Evolutionary conservation across 2,329 filamentous ascomycete genomes (phyloP).

Genomic region (Graphilbum fragrans): DNA sequence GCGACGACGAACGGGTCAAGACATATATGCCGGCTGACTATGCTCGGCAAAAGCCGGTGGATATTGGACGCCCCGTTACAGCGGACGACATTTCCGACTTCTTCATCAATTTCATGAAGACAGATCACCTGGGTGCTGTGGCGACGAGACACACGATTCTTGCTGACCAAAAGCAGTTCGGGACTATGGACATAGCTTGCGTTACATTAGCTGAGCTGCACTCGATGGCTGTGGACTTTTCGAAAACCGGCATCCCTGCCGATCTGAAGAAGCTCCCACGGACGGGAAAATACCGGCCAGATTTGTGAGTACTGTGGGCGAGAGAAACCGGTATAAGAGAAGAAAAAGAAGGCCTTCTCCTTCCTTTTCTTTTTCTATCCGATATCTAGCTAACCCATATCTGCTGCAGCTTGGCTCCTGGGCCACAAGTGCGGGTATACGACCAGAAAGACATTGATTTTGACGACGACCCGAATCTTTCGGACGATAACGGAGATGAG

Average conservation of each 20-base stretch:
- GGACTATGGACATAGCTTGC: slow-evolving; percentile 41
- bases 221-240: slow-evolving; percentile 64
- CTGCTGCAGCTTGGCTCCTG: slow-evolving; percentile 29
- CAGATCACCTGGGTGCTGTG: slow-evolving; percentile 53
- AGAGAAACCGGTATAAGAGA: not conserved
- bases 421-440: slow-evolving; percentile 30
- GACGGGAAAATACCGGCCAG: slow-evolving; percentile 29
- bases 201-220: slow-evolving; percentile 47
- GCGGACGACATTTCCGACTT: slow-evolving; percentile 62
- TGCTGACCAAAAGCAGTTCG: slow-evolving; percentile 41
- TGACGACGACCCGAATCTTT: slow-evolving; percentile 14
- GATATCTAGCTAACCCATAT: not conserved
- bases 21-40: slow-evolving; percentile 58
- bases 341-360: not conserved
- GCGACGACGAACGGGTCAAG: slow-evolving; percentile 25
- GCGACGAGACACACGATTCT: slow-evolving; percentile 51
- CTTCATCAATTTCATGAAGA: slow-evolving; percentile 67
- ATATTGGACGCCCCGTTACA: slow-evolving; percentile 49
- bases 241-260: slow-evolving; percentile 57
- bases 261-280: slow-evolving; percentile 29
- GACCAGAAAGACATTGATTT: slow-evolving; percentile 30
- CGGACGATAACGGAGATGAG: slow-evolving; percentile 23
- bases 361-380: not conserved
- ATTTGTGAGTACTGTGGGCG: slow-evolving; percentile 34
- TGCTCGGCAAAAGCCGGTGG: slow-evolving; percentile 38